Evolutionary conservation across 2,329 filamentous ascomycete species (phyloP).

Genomic region (Salinomyces thailandicus): DNA sequence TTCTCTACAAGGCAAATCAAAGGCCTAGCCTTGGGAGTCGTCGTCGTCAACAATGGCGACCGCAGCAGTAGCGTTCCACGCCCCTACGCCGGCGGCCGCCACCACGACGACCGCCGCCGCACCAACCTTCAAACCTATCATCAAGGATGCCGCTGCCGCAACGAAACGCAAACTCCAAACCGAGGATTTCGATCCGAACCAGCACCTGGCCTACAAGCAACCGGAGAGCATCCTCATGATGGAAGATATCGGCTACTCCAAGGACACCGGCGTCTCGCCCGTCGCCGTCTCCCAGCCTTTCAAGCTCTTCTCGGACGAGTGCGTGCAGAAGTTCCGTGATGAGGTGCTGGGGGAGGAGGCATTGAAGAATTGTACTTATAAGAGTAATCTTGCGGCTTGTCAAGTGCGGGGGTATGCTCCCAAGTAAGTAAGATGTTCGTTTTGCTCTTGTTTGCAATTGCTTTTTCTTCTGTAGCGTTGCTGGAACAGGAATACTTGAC

Average conservation of each 20-base stretch:
- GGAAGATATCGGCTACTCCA: constrained; percentile 49
- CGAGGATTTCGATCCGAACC: constrained; percentile 41
- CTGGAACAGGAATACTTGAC: no score
- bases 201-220: constrained; percentile 45
- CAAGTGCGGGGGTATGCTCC: constrained; percentile 46
- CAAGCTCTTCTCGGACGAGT: constrained; percentile 50
- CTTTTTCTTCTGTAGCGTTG: neutral
- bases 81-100: constrained; percentile 21
- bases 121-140: constrained; percentile 23
- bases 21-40: no score
- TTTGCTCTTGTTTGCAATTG: neutral
- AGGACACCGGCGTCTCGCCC: constrained; percentile 49
- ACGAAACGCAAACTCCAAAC: constrained; percentile 11
- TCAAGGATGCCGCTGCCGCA: constrained; percentile 18
- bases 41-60: constrained; percentile 14
- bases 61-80: constrained; percentile 24
- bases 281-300: constrained; percentile 57
- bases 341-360: constrained; percentile 52
- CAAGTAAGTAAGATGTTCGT: constrained; percentile 37
- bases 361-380: constrained; percentile 46
- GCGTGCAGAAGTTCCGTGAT: constrained; percentile 49
- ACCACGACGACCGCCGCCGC: no score
- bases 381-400: constrained; percentile 48
- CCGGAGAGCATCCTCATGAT: constrained; percentile 47
- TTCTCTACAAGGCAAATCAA: no score